phyloP scores from a whole-genome alignment of 768 basidiomycete genomes.

The Clitopilus hobsonii region DNA sequence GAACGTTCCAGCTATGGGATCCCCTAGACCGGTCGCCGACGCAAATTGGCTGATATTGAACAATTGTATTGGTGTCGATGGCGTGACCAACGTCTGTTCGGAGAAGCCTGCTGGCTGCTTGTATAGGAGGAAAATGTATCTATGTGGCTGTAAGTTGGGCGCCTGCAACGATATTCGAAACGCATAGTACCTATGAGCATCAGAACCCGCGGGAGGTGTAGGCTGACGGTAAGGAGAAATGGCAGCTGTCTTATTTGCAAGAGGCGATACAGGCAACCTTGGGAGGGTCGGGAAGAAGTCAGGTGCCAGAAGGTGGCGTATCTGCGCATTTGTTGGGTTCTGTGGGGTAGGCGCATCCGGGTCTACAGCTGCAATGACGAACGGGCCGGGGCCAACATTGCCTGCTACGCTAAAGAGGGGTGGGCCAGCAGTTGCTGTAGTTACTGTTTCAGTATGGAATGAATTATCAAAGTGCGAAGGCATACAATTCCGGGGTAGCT shows the following conservation, averaged over 20 bases:
- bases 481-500: constrained; percentile 16
- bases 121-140: constrained; percentile 30
- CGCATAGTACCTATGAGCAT: constrained; percentile 33
- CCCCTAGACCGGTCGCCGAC: constrained; percentile 23
- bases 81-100: constrained; percentile 21
- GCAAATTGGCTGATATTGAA: constrained; percentile 32
- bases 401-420: constrained; percentile 19
- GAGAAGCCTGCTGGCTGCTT: constrained; percentile 26
- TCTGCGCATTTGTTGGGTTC: constrained; percentile 22
- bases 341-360: constrained; percentile 32
- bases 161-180: no score
- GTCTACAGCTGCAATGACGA: constrained; percentile 28
- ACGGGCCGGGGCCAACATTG: constrained; percentile 19
- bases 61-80: constrained; percentile 15
- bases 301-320: constrained; percentile 29
- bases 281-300: constrained; percentile 13
- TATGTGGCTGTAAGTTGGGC: constrained; percentile 4
- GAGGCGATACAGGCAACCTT: not conserved
- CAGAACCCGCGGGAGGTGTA: constrained; percentile 35
- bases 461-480: no score
- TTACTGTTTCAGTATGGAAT: not conserved
- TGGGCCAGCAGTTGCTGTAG: constrained; percentile 22
- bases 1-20: constrained; percentile 29
- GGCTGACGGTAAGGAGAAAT: constrained; percentile 35
- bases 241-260: constrained; percentile 37